phyloP scores from a whole-genome alignment of 2,329 filamentous ascomycete species.

The Verticillium nubilum region DNA sequence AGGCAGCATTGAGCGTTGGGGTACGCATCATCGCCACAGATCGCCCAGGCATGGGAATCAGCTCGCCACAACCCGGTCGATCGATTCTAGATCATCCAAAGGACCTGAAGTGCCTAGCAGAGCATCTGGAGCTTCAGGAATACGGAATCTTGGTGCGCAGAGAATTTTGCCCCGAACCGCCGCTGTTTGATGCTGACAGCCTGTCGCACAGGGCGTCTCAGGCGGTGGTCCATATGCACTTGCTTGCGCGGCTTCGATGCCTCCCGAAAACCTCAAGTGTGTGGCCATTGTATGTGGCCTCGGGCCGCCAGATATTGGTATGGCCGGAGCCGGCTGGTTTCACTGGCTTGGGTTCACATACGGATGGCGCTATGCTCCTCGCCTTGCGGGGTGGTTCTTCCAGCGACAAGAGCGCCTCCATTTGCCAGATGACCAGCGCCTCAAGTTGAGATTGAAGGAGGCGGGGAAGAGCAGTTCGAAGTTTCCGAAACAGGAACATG shows the following conservation, averaged over 20 bases:
- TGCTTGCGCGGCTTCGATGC: slow-evolving; percentile 11
- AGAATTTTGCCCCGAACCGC: neutral
- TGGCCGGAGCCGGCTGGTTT: slow-evolving; percentile 10
- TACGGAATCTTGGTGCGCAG: slow-evolving; percentile 7
- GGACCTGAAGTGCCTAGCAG: slow-evolving; percentile 7
- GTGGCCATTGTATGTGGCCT: slow-evolving; percentile 15
- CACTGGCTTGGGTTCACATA: slow-evolving; percentile 11
- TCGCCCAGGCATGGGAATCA: slow-evolving; percentile 36
- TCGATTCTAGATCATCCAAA: slow-evolving; percentile 20
- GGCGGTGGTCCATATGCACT: slow-evolving; percentile 17
- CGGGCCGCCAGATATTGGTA: slow-evolving; percentile 15
- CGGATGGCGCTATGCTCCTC: slow-evolving; percentile 9
- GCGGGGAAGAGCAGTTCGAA: slow-evolving; percentile 5
- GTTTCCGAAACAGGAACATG: slow-evolving; percentile 1
- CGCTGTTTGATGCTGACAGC: neutral
- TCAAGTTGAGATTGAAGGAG: slow-evolving; percentile 1
- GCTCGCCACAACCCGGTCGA: slow-evolving; percentile 25
- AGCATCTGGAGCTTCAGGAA: slow-evolving; percentile 4
- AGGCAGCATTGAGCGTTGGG: slow-evolving; percentile 16
- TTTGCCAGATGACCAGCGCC: slow-evolving; percentile 4
- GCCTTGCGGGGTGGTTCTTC: slow-evolving; percentile 7
- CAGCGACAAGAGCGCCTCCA: slow-evolving; percentile 1
- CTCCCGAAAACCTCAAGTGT: slow-evolving; percentile 8
- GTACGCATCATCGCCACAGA: slow-evolving; percentile 32
- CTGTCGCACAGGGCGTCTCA: slow-evolving; percentile 9